Evolutionary conservation across 768 basidiomycete genomes (phyloP), one percentile per base, ranked within the genome.

Genomic region (Hericium alpestre): DNA sequence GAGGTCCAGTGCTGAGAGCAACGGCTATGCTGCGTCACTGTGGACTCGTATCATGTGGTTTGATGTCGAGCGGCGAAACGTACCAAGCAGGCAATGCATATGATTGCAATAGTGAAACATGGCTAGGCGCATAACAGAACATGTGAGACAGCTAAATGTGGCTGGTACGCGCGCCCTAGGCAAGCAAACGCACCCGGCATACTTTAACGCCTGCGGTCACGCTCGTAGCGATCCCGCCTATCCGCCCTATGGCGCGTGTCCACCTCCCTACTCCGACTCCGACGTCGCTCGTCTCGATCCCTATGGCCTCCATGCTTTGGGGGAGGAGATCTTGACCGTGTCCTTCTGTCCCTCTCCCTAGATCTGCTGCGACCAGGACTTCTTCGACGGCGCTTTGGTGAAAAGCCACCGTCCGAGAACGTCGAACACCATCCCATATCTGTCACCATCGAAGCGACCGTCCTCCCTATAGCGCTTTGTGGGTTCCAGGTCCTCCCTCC

Each of bases 371-470:
- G 73, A 59, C 82, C 83, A 52, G 78, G 70, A 59, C 79, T 82
- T 25, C 78, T 79, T 48, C 76, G 71, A 41, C 73, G 73, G 50
- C 43, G 54, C 37, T 41, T 56, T 6, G 51, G 25, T 32, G 59
- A 54, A 6, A 20, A 15, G 15, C 54, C 22, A 20, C 66, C 63
- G 13, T 68, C 69, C 37, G 76, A n/a, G 73, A n/a, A 85, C 76
- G 59, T 94, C 91, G 68, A 94, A 93, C 22, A 93, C 87, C 86
- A 93, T 84, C 20, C 81, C 82, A 65, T 93, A 91, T 16, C 72
- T 74, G 39, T 70, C 68, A 13, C 70, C 66, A 18, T 67, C 59
- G 7, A 63, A 63, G 15, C 58, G 62, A 22, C 68, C 62, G 37
- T 76, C 74, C 32, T 75, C 75, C 54, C 91, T 70, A 64, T 93